Evolutionary conservation across 1,139 yeast genomes (phyloP), one percentile per base, ranked within the genome.

Genomic region (Sugiyamaella neomexicana): DNA sequence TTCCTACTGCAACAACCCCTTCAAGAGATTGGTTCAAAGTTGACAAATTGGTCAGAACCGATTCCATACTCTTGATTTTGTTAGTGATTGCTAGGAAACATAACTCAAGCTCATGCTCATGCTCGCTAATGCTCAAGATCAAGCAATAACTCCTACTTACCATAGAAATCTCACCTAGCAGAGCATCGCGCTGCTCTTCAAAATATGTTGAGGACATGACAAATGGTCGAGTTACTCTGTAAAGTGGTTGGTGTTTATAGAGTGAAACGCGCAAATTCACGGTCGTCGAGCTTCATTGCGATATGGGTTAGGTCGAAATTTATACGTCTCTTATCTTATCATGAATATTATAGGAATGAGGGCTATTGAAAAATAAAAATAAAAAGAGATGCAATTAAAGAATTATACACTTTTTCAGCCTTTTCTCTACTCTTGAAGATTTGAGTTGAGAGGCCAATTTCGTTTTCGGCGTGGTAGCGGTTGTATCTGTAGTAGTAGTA

Each of bases 1-100:
- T 76, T 1, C 84, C 83, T 5, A 80, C 81, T 1, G 80, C 80
- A 15, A 78, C 72, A 1, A 79, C 75, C 25, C 76, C 78, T 57
- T 79, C 81, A 44, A 80, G 63, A 0, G 82, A 76, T 46, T 81
- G 72, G 60, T 80, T 80, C 48, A 80, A 66, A 41, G 79, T 73
- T 61, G 78, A 79, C 50, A 80, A 64, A 57, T 78, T 79, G 60
- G 76, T 74, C 52, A 80, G 65, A 7, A 80, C 80, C 2, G 78
- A 71, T 55, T 80, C 82, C 80, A 80, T 75, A 23, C 79, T 73
- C 61, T 68, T n/a, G 25, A 55, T 46, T 46, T 46, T 49, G n/a
- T 37, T 27, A 38, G 16, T 25, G 20, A 4, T 29, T 29, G 10
- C n/a, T n/a, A n/a, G n/a, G n/a, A n/a, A n/a, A n/a, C n/a, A n/a